These are phyloP conservation scores for Carex kokanica DNA, from an alignment of 176 grass and related monocot genomes.

Conservation along the genomic window DNA sequence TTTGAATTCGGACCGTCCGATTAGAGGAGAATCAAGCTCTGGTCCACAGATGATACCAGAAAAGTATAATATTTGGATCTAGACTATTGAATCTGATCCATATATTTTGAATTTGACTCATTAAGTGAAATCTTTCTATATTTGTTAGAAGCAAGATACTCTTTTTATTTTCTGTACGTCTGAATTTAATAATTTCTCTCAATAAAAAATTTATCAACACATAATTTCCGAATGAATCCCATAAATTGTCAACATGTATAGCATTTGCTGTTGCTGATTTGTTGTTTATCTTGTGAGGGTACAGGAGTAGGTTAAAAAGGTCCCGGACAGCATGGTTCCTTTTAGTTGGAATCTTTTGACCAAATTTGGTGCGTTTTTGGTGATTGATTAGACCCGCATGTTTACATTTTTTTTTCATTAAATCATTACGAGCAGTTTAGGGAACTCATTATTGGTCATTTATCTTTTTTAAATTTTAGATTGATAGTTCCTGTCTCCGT, in stretches of 20 bases:
- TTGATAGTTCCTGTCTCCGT: background rate
- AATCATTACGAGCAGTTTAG: background rate
- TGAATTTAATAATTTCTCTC: too few species aligned
- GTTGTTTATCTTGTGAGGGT: background rate
- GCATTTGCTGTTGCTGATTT: background rate
- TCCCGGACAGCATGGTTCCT: background rate
- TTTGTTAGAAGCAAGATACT: too few species aligned
- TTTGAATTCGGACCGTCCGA: too few species aligned
- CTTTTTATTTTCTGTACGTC: too few species aligned
- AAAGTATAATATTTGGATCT: too few species aligned
- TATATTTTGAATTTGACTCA: too few species aligned
- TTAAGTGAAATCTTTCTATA: too few species aligned
- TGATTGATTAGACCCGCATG: background rate
- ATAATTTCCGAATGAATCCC: background rate
- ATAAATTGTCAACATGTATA: background rate
- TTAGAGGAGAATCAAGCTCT: too few species aligned
- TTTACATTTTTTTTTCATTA: background rate
- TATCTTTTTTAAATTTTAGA: background rate
- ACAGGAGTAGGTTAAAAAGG: background rate
- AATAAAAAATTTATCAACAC: too few species aligned
- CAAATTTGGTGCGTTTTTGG: constrained; percentile 14
- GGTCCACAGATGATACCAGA: too few species aligned
- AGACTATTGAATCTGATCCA: too few species aligned
- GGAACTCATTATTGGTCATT: background rate
- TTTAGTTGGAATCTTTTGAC: constrained; percentile 21